Base-by-base conservation (phyloP, 163 green algal genomes). In the Prototheca wickerhamii region DNA sequence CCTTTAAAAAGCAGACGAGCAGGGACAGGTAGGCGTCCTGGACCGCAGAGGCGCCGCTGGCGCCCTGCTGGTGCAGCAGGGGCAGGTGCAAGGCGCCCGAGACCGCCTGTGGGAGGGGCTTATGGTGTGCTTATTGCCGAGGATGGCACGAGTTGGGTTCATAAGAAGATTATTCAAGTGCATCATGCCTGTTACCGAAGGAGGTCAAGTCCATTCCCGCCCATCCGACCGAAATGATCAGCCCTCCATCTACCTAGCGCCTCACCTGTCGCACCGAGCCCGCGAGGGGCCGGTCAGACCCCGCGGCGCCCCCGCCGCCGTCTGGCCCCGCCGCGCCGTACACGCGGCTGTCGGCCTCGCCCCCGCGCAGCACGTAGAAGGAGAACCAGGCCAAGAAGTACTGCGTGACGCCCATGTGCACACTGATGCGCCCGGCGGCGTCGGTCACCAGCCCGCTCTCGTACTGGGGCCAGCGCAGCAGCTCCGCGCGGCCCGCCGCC, bases 331-430 rank as follows among this genome's bases (percentile, higher is more conserved):
- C 60, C 50, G n/a, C 70, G 67, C 25, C 42, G 25, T 17, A 37
- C 53, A 5, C 51, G 31, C 23, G 30, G 8, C 28, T 40, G 53
- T 8, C 29, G 28, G 12, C 52, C 49, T 63, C 57, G 28, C 60
- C 55, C 35, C 67, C 66, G 29, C 75, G 60, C 52, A 91, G 75
- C 28, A 89, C 86, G 65, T 87, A 95, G 67, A 91, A 95, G 2
- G 86, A 84, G 20, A 79, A 83, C 87, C 87, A 95, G 58, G 79
- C 83, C 60, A 84, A 77, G 52, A 82, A 95, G 73, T 90, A 95
- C 61, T 82, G 62, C 25, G 88, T 79, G 20, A 89, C 76, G 64
- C 77, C 79, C 0, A 92, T 72, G 43, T 86, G 81, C 25, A 91
- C 59, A 64, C 81, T 60, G 20, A 31, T 78, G 25, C 72, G 62